phyloP scores from a whole-genome alignment of 192 early-diverging fungal species.

The Coemansia javaensis region DNA sequence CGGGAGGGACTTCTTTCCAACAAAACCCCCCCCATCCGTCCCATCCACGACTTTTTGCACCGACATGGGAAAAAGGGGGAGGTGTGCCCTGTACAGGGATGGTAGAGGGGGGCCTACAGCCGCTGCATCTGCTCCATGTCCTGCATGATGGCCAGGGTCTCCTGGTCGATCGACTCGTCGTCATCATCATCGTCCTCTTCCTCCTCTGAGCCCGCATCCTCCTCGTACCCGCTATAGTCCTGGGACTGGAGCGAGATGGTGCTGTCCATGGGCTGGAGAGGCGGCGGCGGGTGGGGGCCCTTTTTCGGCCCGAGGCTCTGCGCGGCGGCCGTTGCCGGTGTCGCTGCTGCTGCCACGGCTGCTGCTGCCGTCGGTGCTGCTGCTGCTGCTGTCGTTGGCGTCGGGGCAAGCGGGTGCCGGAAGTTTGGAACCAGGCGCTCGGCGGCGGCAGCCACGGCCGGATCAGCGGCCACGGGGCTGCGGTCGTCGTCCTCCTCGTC shows the following conservation, averaged over 20 bases:
- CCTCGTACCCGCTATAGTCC: constrained; percentile 6
- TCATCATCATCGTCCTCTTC: constrained; percentile 18
- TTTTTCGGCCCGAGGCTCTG: no score
- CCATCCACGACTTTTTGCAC: no score
- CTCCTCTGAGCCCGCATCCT: background rate
- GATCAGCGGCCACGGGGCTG: background rate
- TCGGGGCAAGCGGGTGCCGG: no score
- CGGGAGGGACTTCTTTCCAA: no score
- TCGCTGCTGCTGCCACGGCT: background rate
- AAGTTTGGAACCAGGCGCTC: constrained; percentile 5
- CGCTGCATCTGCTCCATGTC: constrained; percentile 41
- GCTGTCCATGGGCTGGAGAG: background rate
- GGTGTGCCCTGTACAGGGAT: no score
- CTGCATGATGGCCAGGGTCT: constrained; percentile 44
- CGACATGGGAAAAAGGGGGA: no score
- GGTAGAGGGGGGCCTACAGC: no score
- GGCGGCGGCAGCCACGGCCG: constrained; percentile 4
- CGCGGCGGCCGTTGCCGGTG: background rate
- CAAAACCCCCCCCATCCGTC: no score
- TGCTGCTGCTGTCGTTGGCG: no score
- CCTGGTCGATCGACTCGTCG: constrained; percentile 29
- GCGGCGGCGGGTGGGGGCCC: background rate
- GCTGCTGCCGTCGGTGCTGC: no score
- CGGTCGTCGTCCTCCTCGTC: background rate
- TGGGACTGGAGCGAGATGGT: constrained; percentile 4